These are phyloP conservation scores for Lathyrus oleraceus DNA, from an alignment of 306 rosid species.

Conservation along the genomic window DNA sequence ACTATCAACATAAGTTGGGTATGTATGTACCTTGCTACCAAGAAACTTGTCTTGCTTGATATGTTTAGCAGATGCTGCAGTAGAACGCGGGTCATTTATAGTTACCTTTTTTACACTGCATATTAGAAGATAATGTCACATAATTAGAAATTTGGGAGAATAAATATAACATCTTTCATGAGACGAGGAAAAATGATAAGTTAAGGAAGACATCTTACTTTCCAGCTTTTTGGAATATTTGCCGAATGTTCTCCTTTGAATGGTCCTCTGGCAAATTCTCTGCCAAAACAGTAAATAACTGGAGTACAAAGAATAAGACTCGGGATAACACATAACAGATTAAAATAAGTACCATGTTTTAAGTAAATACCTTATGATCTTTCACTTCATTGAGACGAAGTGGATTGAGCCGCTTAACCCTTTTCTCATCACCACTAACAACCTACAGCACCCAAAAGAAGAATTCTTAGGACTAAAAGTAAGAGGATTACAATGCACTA, in stretches of 20 bases:
- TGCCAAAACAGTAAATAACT: conserved; percentile 90
- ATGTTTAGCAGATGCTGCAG: conserved; percentile 54
- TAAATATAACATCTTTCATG: conserved; percentile 18
- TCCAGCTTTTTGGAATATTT: conserved; percentile 83
- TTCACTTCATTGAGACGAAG: conserved; percentile 48
- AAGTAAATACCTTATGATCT: conserved; percentile 74
- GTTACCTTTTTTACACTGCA: conserved; percentile 69
- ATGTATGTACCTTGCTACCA: conserved; percentile 64
- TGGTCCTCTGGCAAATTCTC: conserved; percentile 90
- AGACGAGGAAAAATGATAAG: conserved; percentile 21
- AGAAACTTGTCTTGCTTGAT: conserved; percentile 54
- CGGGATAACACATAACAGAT: conserved; percentile 22
- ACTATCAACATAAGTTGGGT: neutral
- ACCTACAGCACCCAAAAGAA: conserved; percentile 49
- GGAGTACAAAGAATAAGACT: conserved; percentile 52
- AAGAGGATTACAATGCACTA: conserved; percentile 31
- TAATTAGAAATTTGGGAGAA: conserved; percentile 26
- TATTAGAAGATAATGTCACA: conserved; percentile 27
- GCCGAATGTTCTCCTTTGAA: conserved; percentile 71
- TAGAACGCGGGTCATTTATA: conserved; percentile 58
- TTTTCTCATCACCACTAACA: conserved; percentile 79
- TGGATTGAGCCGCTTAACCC: conserved; percentile 81
- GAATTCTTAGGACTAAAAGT: conserved; percentile 25
- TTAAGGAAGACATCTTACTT: conserved; percentile 50
- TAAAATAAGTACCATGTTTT: conserved; percentile 17